These are phyloP conservation scores for Leccinum angustisporum DNA, from an alignment of 1,284 basidiomycete species.

Conservation along the genomic window DNA sequence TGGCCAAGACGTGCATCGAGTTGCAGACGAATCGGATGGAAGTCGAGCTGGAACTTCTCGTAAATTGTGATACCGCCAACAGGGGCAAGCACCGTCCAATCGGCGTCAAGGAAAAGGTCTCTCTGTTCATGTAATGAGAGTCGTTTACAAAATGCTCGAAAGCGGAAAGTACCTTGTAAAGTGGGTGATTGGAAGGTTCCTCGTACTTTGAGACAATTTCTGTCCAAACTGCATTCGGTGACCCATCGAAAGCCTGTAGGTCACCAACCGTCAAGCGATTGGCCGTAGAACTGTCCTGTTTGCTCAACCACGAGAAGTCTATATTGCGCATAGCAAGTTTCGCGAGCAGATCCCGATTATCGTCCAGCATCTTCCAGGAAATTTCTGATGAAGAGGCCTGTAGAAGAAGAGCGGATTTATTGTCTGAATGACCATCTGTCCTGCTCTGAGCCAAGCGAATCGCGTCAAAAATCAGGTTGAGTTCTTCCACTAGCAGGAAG, in stretches of 20 bases:
- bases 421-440: conserved; percentile 67
- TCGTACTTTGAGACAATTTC: conserved; percentile 84
- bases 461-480: conserved; percentile 87
- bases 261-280: conserved; percentile 80
- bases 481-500: conserved; percentile 74
- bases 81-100: conserved; percentile 83
- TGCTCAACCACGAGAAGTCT: conserved; percentile 83
- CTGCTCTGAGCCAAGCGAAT: conserved; percentile 82
- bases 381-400: conserved; percentile 86
- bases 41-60: conserved; percentile 76
- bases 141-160: neutral
- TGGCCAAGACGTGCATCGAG: conserved; percentile 83
- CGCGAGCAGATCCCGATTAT: conserved; percentile 72
- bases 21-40: conserved; percentile 88
- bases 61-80: conserved; percentile 95
- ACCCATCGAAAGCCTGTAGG: conserved; percentile 86
- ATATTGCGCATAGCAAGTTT: conserved; percentile 84
- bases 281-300: conserved; percentile 86
- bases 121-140: conserved; percentile 40
- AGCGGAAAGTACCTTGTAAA: conserved; percentile 55
- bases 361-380: conserved; percentile 92
- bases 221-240: conserved; percentile 80
- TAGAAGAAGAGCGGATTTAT: conserved; percentile 81
- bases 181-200: conserved; percentile 64
- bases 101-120: conserved; percentile 66